Evolutionary conservation across 495 filamentous ascomycete species (phyloP), one percentile per base, ranked within the genome.

Genomic region (Arthonia radiata): DNA sequence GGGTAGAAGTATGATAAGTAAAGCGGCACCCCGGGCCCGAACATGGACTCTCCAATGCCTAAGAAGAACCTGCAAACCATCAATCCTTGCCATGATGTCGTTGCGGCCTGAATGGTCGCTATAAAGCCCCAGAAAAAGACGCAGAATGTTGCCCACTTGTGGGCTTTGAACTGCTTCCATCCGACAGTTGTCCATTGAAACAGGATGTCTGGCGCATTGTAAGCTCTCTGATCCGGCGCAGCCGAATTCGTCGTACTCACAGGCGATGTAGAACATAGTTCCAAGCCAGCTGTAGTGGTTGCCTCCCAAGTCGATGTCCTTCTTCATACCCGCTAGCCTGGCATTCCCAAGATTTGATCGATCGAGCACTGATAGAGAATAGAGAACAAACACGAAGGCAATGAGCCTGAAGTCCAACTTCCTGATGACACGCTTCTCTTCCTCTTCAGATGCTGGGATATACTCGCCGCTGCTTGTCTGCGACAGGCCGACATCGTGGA

Each of bases 21-120:
- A 13, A 56, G 50, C 13, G 59, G 31, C 5, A 59, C 44, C 12
- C 46, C 48, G 2, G 43, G 45, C 9, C 29, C 77, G 48, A 82
- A 80, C 8, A 3, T 61, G 74, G 18, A 60, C 42, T 82, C 75
- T 1, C 64, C 53, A 56, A 75, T 74, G 12, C 75, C 71, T 12
- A 76, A 42, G 28, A 75, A 55, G 62, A 57, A 74, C 31, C 69
- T 49, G 40, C 70, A 50, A 42, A 54, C 23, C 19, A 22, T 22
- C 19, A 22, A 22, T 10, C 40, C 37, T 5, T 13, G 25, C 40
- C 39, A 45, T 15, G 23, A 35, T 8, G 13, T 22, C 3, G 21
- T 29, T 9, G 39, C 31, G 18, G 42, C 39, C 25, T 45, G 42
- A 22, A 45, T 31, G 4, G 42, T 37, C 14, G 35, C 34, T 15